Evolutionary conservation across 768 basidiomycete species (phyloP).

Genomic region (Suillus plorans): DNA sequence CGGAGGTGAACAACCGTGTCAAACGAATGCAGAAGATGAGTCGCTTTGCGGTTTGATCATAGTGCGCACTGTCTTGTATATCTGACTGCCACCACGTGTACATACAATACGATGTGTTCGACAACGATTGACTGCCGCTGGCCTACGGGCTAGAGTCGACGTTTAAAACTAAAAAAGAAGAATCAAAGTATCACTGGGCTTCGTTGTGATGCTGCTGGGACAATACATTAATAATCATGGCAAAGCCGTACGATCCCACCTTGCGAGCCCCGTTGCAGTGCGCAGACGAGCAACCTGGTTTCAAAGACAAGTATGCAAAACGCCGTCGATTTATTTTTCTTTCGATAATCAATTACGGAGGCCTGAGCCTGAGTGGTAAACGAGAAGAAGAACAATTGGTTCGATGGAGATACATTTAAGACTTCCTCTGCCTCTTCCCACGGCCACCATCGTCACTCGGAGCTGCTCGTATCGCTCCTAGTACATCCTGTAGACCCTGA

Average conservation of each 20-base stretch:
- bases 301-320: neutral
- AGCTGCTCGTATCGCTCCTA: slow-evolving; percentile 60
- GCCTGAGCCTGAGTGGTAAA: too few relatives aligned
- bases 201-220: neutral
- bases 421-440: slow-evolving; percentile 32
- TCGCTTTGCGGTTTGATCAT: slow-evolving; percentile 24
- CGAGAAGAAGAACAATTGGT: neutral
- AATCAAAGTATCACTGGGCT: neutral
- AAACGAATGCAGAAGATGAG: slow-evolving; percentile 70
- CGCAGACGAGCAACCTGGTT: neutral
- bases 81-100: slow-evolving; percentile 1
- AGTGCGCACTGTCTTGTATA: neutral
- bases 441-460: slow-evolving; percentile 45
- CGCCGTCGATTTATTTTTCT: neutral
- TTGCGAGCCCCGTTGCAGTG: neutral
- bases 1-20: slow-evolving; percentile 60
- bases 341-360: neutral
- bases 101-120: slow-evolving; percentile 2
- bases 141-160: neutral
- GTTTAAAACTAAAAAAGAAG: neutral
- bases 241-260: neutral
- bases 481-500: slow-evolving; percentile 44
- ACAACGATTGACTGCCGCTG: neutral
- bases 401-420: slow-evolving; percentile 5
- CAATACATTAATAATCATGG: neutral